A percentile compares a stretch with the other conserved stretches of the same genome.
These are phyloP conservation scores for Neolentinus lepideus DNA, from an alignment of 1,284 basidiomycete genomes.

Conservation along the genomic window DNA sequence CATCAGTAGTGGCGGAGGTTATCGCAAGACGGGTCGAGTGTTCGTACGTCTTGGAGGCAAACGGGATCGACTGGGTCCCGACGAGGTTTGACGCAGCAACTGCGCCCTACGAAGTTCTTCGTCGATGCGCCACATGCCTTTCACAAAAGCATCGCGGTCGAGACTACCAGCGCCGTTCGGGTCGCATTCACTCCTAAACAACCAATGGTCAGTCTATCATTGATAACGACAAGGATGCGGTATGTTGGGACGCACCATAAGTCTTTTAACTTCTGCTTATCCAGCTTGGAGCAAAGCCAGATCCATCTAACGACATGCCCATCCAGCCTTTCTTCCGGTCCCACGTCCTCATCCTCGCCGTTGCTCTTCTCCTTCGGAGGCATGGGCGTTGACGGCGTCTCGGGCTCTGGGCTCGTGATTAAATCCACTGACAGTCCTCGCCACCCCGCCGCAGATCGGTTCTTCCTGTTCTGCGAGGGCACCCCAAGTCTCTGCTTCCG, in stretches of 20 bases:
- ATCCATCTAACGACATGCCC: constrained; percentile 50
- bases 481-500: constrained; percentile 29
- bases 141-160: constrained; percentile 57
- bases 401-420: constrained; percentile 39
- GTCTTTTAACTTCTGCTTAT: constrained; percentile 39
- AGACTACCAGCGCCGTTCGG: constrained; percentile 44
- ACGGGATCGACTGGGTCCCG: constrained; percentile 8
- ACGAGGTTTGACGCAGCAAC: constrained; percentile 29
- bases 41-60: not conserved
- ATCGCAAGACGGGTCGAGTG: not conserved
- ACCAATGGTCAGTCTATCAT: not conserved
- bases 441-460: constrained; percentile 63
- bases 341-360: constrained; percentile 28
- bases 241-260: constrained; percentile 51
- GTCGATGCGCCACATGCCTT: constrained; percentile 81
- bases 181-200: constrained; percentile 61
- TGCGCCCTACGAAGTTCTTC: constrained; percentile 68
- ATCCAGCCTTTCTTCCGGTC: constrained; percentile 40
- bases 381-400: constrained; percentile 2
- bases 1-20: not conserved
- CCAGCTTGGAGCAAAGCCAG: constrained; percentile 58
- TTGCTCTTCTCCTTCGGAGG: constrained; percentile 12
- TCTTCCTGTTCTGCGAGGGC: constrained; percentile 31
- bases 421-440: constrained; percentile 70
- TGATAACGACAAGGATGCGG: constrained; percentile 2